Conservation (phyloP, 805 yeast species). For the Zygotorulaspora danielsina region DNA sequence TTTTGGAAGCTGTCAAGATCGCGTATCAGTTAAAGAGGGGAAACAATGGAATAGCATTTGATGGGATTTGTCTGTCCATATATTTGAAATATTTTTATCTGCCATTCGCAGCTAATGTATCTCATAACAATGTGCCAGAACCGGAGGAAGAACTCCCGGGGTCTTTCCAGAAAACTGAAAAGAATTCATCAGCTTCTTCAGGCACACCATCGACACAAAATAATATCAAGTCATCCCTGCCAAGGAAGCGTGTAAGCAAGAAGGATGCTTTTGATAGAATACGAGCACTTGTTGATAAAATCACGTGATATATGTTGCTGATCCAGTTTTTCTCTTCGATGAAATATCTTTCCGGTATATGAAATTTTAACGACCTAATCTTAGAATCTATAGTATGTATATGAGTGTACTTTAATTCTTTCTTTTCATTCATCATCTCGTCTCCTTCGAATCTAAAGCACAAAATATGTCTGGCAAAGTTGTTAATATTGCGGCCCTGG, state of each 20-base stretch:
- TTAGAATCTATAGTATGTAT: neutral
- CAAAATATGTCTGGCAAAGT: slow-evolving; percentile 43
- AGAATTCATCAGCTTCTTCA: slow-evolving; percentile 1
- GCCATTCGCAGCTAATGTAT: slow-evolving; percentile 16
- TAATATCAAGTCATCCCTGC: slow-evolving; percentile 13
- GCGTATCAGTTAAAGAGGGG: slow-evolving; percentile 33
- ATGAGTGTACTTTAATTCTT: too few species aligned
- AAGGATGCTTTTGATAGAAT: slow-evolving; percentile 35
- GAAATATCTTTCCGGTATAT: neutral
- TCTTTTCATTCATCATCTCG: neutral
- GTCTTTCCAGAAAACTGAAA: neutral
- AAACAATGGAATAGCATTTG: slow-evolving; percentile 32
- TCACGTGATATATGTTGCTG: slow-evolving; percentile 16
- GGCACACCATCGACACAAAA: slow-evolving; percentile 2
- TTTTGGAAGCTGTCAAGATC: slow-evolving; percentile 23
- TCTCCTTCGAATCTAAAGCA: too few species aligned
- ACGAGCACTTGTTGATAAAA: slow-evolving; percentile 25
- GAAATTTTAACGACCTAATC: too few species aligned
- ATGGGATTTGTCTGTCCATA: slow-evolving; percentile 29
- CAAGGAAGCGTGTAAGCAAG: slow-evolving; percentile 33
- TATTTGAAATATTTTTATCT: slow-evolving; percentile 31
- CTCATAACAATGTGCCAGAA: slow-evolving; percentile 3
- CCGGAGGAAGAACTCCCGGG: neutral
- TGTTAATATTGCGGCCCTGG: slow-evolving; percentile 69
- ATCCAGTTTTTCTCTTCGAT: neutral